Conservation (phyloP, 257 asterid genomes). For the Solanum ossicruentum region DNA sequence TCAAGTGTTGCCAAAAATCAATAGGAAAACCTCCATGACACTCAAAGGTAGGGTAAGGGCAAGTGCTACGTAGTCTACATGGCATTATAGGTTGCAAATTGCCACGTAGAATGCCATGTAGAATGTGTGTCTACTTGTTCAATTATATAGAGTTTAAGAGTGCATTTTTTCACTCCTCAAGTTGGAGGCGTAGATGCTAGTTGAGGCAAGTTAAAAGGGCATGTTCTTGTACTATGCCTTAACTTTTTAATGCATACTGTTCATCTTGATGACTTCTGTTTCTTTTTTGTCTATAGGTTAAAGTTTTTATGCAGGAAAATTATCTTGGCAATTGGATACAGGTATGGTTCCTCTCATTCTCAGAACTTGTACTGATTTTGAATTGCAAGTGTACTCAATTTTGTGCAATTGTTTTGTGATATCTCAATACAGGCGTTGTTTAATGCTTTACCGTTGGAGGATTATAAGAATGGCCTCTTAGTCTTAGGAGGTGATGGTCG, state of each 20-base stretch:
- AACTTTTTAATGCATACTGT: background rate
- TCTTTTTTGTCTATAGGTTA: slow-evolving; percentile 40
- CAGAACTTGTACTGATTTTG: background rate
- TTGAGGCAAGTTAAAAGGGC: too few species aligned
- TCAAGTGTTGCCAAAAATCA: background rate
- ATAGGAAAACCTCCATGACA: background rate
- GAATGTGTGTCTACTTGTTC: too few species aligned
- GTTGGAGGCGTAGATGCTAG: too few species aligned
- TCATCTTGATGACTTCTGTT: background rate
- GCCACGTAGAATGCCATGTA: too few species aligned
- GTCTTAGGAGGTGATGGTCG: slow-evolving; percentile 97
- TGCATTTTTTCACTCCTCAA: too few species aligned
- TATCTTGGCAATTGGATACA: slow-evolving; percentile 98
- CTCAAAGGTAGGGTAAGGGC: background rate
- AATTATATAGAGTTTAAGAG: too few species aligned
- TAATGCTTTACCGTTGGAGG: slow-evolving; percentile 79
- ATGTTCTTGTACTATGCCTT: background rate
- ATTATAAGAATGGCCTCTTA: slow-evolving; percentile 62
- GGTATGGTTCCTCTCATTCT: slow-evolving; percentile 28
- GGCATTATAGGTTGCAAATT: too few species aligned
- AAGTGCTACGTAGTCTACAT: too few species aligned
- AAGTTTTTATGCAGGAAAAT: slow-evolving; percentile 79
- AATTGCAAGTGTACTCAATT: background rate
- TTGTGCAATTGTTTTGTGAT: slow-evolving; percentile 1
- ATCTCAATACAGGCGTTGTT: slow-evolving; percentile 55